Evolutionary conservation across 257 asterid genomes (phyloP).

Genomic region (Asclepias syriaca): DNA sequence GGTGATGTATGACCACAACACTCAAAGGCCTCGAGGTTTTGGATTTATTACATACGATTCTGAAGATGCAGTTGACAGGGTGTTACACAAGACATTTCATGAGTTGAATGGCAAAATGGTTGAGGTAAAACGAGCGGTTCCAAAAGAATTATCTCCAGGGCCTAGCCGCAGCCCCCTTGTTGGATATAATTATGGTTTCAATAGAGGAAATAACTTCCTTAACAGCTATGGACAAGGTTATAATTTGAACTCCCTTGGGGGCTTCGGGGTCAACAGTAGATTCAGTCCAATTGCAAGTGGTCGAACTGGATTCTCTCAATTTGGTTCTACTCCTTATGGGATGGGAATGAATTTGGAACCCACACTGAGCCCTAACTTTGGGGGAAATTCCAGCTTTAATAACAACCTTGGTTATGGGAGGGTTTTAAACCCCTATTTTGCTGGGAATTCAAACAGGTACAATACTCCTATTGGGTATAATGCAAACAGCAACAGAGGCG

Average conservation of each 20-base stretch:
- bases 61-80: slow-evolving; percentile 78
- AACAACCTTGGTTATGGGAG: slow-evolving; percentile 58
- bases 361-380: slow-evolving; percentile 46
- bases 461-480: slow-evolving; percentile 66
- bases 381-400: slow-evolving; percentile 55
- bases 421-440: slow-evolving; percentile 52
- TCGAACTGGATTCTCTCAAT: slow-evolving; percentile 56
- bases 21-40: slow-evolving; percentile 81
- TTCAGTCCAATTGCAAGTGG: slow-evolving; percentile 52
- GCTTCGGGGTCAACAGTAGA: slow-evolving; percentile 56
- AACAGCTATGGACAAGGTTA: slow-evolving; percentile 54
- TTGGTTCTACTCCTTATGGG: slow-evolving; percentile 47
- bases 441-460: slow-evolving; percentile 51
- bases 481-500: slow-evolving; percentile 45
- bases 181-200: slow-evolving; percentile 53
- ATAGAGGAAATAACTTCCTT: slow-evolving; percentile 51
- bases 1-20: slow-evolving; percentile 83
- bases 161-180: slow-evolving; percentile 58
- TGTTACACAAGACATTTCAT: slow-evolving; percentile 64
- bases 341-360: slow-evolving; percentile 69
- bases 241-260: slow-evolving; percentile 51
- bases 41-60: slow-evolving; percentile 76
- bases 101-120: slow-evolving; percentile 78
- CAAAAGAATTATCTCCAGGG: slow-evolving; percentile 69
- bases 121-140: slow-evolving; percentile 80